phyloP scores from a whole-genome alignment of 805 yeast genomes.

The Saccharomycopsis malanga region DNA sequence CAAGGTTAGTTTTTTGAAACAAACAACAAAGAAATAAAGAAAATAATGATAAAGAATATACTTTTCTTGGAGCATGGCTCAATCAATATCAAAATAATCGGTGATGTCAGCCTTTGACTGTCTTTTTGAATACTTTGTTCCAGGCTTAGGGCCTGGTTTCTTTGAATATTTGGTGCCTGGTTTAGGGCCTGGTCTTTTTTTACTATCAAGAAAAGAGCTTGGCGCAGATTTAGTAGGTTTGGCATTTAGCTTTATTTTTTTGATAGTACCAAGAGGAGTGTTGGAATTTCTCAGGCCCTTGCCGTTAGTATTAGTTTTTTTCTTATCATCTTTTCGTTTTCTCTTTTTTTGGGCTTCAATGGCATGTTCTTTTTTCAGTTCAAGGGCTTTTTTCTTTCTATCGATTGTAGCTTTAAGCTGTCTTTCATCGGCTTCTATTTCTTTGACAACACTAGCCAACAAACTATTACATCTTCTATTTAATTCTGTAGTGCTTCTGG shows the following conservation, averaged over 20 bases:
- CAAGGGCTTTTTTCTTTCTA: constrained; percentile 13
- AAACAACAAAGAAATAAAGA: neutral
- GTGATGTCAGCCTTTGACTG: no score
- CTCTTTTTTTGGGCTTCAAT: neutral
- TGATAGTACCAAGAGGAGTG: no score
- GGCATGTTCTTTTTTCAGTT: constrained; percentile 1
- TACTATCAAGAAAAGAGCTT: no score
- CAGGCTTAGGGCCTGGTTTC: constrained; percentile 13
- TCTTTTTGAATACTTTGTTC: neutral
- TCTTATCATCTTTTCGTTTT: neutral
- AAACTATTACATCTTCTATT: constrained; percentile 77
- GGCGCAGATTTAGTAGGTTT: neutral
- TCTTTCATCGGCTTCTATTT: constrained; percentile 35
- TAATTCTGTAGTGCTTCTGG: constrained; percentile 70
- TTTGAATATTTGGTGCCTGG: constrained; percentile 3
- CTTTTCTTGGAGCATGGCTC: neutral
- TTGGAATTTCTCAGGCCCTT: no score
- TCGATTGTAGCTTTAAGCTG: constrained; percentile 4
- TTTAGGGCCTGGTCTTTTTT: constrained; percentile 15
- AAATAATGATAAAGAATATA: neutral
- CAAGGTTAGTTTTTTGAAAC: neutral
- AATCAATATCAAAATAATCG: neutral
- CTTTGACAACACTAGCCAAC: constrained; percentile 67
- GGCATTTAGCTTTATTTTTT: neutral
- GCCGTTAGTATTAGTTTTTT: neutral